Evolutionary conservation across 2,329 filamentous ascomycete genomes (phyloP).

Genomic region (Penicillium janthinellum): DNA sequence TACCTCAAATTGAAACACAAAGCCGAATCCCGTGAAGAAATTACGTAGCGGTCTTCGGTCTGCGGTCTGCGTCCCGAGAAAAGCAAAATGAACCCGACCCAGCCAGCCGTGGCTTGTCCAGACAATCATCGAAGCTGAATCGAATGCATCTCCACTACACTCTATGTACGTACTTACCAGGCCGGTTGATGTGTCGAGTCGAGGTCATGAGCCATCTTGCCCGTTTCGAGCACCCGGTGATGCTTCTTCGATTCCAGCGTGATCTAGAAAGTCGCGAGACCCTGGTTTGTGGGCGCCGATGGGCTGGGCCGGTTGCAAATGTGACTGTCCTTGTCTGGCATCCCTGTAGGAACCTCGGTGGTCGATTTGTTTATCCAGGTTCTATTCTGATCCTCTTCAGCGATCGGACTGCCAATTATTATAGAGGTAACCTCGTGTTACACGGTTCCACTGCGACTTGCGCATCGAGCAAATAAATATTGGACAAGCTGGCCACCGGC

Average conservation of each 20-base stretch:
- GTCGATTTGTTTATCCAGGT: too few relatives aligned
- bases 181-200: neutral
- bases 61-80: neutral
- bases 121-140: neutral
- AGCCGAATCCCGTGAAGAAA: neutral
- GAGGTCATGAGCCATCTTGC: constrained; percentile 4
- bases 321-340: neutral
- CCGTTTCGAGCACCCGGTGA: neutral
- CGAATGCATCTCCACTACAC: too few relatives aligned
- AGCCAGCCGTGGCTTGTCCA: neutral
- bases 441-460: neutral
- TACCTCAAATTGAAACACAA: neutral
- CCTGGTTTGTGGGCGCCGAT: neutral
- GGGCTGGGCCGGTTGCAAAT: neutral
- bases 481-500: neutral
- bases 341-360: neutral
- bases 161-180: too few relatives aligned
- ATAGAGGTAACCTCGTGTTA: neutral
- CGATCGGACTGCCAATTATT: neutral
- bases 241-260: neutral
- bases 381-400: too few relatives aligned
- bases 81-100: neutral
- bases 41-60: neutral
- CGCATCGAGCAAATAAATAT: too few relatives aligned
- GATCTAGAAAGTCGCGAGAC: neutral